A percentile compares a stretch with the other conserved stretches of the same genome.
phyloP scores from a whole-genome alignment of 805 yeast species.

The Saccharomycopsis sp. region DNA sequence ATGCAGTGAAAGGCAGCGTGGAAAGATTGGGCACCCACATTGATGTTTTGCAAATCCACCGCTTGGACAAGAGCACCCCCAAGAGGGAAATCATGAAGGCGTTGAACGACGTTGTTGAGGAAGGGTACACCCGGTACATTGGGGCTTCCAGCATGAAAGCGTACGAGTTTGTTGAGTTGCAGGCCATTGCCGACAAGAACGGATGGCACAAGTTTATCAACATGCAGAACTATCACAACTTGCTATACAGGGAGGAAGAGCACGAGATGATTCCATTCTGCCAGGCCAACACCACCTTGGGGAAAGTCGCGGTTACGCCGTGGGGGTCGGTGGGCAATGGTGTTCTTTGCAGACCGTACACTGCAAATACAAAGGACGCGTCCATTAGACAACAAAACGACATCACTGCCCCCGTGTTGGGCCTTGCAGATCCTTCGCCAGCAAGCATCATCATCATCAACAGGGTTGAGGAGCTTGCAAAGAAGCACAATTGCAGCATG shows the following conservation, averaged over 20 bases:
- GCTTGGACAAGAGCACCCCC: constrained; percentile 40
- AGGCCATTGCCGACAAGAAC: constrained; percentile 44
- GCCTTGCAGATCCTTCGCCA: constrained; percentile 22
- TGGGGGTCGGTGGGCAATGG: constrained; percentile 57
- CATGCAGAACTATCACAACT: constrained; percentile 50
- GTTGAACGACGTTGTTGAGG: constrained; percentile 41
- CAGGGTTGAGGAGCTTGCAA: constrained; percentile 46
- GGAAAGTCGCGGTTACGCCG: constrained; percentile 39
- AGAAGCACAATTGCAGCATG: constrained; percentile 40
- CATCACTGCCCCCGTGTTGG: too few species aligned
- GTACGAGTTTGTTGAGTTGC: constrained; percentile 44
- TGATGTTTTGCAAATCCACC: constrained; percentile 48
- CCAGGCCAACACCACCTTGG: constrained; percentile 35
- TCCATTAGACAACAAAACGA: not conserved
- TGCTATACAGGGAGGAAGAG: constrained; percentile 54
- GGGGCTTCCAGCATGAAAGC: constrained; percentile 62
- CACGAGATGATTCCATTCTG: constrained; percentile 51
- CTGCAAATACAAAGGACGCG: not conserved
- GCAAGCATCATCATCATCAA: constrained; percentile 31
- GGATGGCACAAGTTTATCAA: constrained; percentile 51
- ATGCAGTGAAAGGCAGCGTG: constrained; percentile 34
- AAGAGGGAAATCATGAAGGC: constrained; percentile 48
- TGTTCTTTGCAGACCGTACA: constrained; percentile 36
- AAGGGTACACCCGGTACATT: constrained; percentile 44
- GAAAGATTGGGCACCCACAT: constrained; percentile 43